Evolutionary conservation across 495 filamentous ascomycete genomes (phyloP), one percentile per base, ranked within the genome.

Genomic region (Parathielavia appendiculata): DNA sequence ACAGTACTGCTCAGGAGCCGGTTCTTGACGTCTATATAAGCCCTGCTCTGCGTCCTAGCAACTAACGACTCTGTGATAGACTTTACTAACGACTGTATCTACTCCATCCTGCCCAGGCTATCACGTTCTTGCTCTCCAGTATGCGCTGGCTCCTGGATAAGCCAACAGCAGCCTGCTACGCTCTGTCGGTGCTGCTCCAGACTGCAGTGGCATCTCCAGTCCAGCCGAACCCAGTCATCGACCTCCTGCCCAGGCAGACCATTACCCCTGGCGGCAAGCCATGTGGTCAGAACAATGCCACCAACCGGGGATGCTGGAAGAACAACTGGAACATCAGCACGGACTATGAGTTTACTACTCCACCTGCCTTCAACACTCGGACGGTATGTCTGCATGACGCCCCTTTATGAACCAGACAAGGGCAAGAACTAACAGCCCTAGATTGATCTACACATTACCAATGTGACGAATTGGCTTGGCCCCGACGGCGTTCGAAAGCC

Each of bases 401-500:
- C 19, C 1, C 17, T 30, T 12, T 5, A 17, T 13, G 12, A 1
- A 3, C 39, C 34, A 36, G 9, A 16, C n/a, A 14, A 11, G 17
- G 9, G 16, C 1, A 12, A 46, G 5, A 39, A 40, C 23, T 62
- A 11, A 53, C 51, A 20, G 1, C 32, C 12, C 1, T 47, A 75
- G 65, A 75, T 69, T 59, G 63, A 66, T 58, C 65, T 75, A 20
- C 69, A 60, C 19, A 60, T 78, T 49, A 72, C 68, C 4, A 70
- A 69, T 58, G 49, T 71, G 50, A 63, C 70, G 39, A 60, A 74
- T 68, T 72, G 69, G 54, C 26, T 66, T 13, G 74, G 72, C 0
- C 77, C 80, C 0, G 80, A 82, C 56, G 73, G 76, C 12, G 69
- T 76, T 0, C 67, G 66, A 10, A 73, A 71, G 45, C 61, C 56